Evolutionary conservation across 805 yeast species (phyloP), one percentile per base, ranked within the genome.

Genomic region (Kuraishia borneana): DNA sequence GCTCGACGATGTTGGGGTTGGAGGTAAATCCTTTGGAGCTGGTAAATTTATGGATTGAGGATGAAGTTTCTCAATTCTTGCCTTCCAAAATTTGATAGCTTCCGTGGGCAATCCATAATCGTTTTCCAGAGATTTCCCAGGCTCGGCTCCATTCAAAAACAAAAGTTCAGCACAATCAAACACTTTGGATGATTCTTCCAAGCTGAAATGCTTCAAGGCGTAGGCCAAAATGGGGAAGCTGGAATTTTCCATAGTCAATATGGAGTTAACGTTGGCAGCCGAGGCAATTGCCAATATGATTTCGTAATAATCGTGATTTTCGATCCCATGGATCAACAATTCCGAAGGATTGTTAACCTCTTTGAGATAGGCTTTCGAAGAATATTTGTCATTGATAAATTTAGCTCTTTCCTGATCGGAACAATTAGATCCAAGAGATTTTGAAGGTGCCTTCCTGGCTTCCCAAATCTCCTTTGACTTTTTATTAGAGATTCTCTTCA

Each of bases 381-480:
- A 61, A 49, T 88, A 88, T 54, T 88, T 88, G 28, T 68, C 61
- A 6, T 65, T 65, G 31, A 84, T 77, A 47, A 68, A 85, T n/a
- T 53, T 51, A 21, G 71, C 56, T 32, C 94, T 60, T 23, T 65
- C 65, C 10, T 60, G 66, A 36, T 67, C 60, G 1, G 64, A 33
- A 1, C 70, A 48, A 8, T 50, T 36, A 4, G 67, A 41, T 12
- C 42, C 41, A 3, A 69, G 59, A 35, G 61, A 43, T 36, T 32
- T n/a, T 5, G 28, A 26, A 1, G 30, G 6, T 2, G 40, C 27
- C 18, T 52, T 18, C 7, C 44, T 44, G 2, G 61, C 65, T 50
- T 84, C 94, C 59, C 83, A 74, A 30, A 78, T 68, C 5, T 57
- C 43, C 47, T 85, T 85, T 3, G 73, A 70, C 16, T 44, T 40